phyloP scores from a whole-genome alignment of 371 early-diverging fungal genomes.

The Apophysomyces elegans region DNA sequence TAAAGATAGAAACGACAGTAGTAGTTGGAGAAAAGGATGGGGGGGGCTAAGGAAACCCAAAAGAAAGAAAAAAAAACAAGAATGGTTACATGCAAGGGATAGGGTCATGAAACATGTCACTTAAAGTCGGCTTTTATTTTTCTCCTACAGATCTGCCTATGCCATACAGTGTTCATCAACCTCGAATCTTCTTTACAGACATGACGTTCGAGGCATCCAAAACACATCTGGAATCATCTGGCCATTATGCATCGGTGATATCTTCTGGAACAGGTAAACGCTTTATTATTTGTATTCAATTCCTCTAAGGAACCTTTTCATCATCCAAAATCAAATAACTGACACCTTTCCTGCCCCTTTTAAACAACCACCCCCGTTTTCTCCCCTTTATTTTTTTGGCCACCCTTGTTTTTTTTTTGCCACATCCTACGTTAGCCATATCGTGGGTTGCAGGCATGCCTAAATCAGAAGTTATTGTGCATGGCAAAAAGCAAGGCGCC shows the following conservation, averaged over 20 bases:
- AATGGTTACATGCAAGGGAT: background rate
- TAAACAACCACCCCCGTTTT: background rate
- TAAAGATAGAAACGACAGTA: conserved; percentile 1
- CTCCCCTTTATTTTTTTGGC: conserved; percentile 7
- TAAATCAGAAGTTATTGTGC: conserved; percentile 59
- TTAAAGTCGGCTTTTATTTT: background rate
- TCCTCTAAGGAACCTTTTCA: too few relatives aligned
- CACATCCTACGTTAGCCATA: conserved; percentile 36
- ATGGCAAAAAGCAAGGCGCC: conserved; percentile 61
- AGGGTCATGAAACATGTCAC: background rate
- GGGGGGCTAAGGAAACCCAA: too few relatives aligned
- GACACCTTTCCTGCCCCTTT: background rate
- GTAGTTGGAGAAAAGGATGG: too few relatives aligned
- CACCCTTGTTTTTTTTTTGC: background rate
- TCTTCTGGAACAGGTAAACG: conserved; percentile 45
- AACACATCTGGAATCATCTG: conserved; percentile 30
- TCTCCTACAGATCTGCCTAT: conserved; percentile 25
- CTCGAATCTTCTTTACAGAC: conserved; percentile 32
- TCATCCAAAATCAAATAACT: background rate
- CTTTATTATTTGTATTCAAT: too few relatives aligned
- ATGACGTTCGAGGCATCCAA: conserved; percentile 57
- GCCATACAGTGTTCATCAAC: conserved; percentile 34
- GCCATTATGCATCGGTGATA: conserved; percentile 36
- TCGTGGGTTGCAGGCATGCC: conserved; percentile 57
- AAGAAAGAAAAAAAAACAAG: too few relatives aligned